A percentile compares a stretch with the other conserved stretches of the same genome.
phyloP scores from a whole-genome alignment of 2,329 filamentous ascomycete genomes.

The Calonectria leucothoes region DNA sequence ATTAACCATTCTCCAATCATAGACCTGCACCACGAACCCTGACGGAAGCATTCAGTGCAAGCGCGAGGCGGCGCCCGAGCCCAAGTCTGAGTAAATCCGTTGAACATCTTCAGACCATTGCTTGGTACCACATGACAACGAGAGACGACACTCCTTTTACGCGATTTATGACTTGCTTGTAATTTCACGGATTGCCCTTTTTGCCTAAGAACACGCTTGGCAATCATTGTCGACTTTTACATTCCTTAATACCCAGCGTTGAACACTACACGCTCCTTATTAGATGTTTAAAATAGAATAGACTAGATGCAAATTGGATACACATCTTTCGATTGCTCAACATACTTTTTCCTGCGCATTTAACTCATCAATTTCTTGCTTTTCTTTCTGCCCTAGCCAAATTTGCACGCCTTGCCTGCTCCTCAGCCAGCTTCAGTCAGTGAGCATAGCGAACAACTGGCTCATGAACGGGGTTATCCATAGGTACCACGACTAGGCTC shows the following conservation, averaged over 20 bases:
- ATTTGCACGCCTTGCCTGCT: background rate
- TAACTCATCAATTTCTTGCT: background rate
- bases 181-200: background rate
- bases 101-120: background rate
- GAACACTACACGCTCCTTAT: slow-evolving; percentile 5
- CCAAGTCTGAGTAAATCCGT: background rate
- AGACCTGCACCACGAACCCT: background rate
- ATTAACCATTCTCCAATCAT: background rate
- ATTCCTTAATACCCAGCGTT: slow-evolving; percentile 2
- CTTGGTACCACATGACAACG: background rate
- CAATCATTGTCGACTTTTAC: background rate
- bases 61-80: background rate
- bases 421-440: background rate
- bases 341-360: too few relatives aligned
- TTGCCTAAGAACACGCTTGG: background rate
- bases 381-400: background rate
- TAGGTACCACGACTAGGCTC: background rate
- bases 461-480: background rate
- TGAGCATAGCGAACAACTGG: background rate
- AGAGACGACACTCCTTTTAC: slow-evolving; percentile 3
- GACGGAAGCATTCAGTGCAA: background rate
- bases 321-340: background rate
- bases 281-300: background rate
- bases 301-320: background rate
- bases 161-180: background rate